Percentiles rank a stretch among this genome's conserved stretches.
phyloP scores from a whole-genome alignment of 805 yeast genomes.

The Trichomonascus vanleenenianus region DNA sequence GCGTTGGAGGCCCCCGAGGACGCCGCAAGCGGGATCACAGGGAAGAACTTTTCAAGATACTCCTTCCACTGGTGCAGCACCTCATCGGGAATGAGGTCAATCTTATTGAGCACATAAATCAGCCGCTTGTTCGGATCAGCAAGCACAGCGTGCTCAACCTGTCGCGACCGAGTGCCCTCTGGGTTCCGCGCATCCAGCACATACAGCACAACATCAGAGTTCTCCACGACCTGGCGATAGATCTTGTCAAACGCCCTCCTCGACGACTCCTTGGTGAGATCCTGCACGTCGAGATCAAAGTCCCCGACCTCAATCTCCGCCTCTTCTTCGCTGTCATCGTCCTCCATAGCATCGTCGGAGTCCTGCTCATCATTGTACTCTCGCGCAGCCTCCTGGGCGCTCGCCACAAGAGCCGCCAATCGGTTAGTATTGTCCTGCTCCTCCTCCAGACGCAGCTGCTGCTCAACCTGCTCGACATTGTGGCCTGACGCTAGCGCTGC shows the following conservation, averaged over 20 bases:
- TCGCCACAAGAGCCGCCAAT: slow-evolving; percentile 76
- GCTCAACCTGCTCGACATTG: slow-evolving; percentile 32
- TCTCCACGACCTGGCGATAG: slow-evolving; percentile 87
- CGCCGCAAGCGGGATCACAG: slow-evolving; percentile 84
- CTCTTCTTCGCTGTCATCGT: slow-evolving; percentile 40
- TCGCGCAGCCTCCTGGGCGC: slow-evolving; percentile 83
- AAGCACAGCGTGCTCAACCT: slow-evolving; percentile 83
- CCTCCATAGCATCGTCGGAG: slow-evolving; percentile 33
- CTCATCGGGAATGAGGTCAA: slow-evolving; percentile 84
- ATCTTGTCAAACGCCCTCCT: slow-evolving; percentile 86
- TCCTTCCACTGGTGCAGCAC: slow-evolving; percentile 79
- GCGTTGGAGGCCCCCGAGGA: slow-evolving; percentile 60
- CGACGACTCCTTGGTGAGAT: slow-evolving; percentile 33
- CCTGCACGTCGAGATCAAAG: slow-evolving; percentile 28
- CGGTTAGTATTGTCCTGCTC: slow-evolving; percentile 39
- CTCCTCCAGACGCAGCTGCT: slow-evolving; percentile 27
- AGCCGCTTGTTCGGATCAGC: slow-evolving; percentile 76
- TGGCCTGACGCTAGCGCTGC: slow-evolving; percentile 32
- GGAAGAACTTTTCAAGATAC: slow-evolving; percentile 73
- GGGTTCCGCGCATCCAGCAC: slow-evolving; percentile 98
- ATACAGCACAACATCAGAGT: slow-evolving; percentile 82
- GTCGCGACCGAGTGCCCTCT: slow-evolving; percentile 84
- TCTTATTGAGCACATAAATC: slow-evolving; percentile 80
- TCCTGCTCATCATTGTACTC: slow-evolving; percentile 49
- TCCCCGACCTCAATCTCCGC: slow-evolving; percentile 30